Evolutionary conservation across 2,329 filamentous ascomycete species (phyloP).

Genomic region (Fusarium nurragi): DNA sequence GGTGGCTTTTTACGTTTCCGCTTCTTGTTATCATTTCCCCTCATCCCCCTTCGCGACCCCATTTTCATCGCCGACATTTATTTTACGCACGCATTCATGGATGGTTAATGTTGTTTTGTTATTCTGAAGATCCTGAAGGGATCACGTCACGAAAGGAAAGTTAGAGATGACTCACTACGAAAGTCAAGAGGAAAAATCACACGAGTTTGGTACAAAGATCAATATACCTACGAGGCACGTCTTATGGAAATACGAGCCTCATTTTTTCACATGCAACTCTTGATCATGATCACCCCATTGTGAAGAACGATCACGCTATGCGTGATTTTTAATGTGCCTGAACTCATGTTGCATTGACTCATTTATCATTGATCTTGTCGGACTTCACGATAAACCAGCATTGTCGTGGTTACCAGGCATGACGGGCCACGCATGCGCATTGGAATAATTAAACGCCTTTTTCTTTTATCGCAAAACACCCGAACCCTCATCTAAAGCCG

Average conservation of each 20-base stretch:
- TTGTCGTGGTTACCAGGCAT: slow-evolving; percentile 19
- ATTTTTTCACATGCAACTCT: slow-evolving; percentile 13
- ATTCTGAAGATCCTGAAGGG: slow-evolving; percentile 25
- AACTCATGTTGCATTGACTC: slow-evolving; percentile 2
- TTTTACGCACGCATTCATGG: slow-evolving; percentile 24
- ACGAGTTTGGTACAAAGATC: slow-evolving; percentile 39
- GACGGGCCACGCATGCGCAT: slow-evolving; percentile 17
- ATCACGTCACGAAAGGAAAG: slow-evolving; percentile 35
- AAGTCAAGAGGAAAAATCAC: slow-evolving; percentile 29
- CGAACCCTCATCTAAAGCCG: slow-evolving; percentile 38
- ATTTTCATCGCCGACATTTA: slow-evolving; percentile 20
- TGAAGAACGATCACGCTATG: background rate
- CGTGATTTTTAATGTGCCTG: background rate
- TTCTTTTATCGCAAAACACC: slow-evolving; percentile 32
- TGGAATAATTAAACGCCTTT: slow-evolving; percentile 30
- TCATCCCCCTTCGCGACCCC: background rate
- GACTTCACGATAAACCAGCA: slow-evolving; percentile 17
- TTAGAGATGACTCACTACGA: slow-evolving; percentile 37
- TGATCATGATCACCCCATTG: background rate
- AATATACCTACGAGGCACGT: slow-evolving; percentile 35
- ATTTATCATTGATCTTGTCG: slow-evolving; percentile 2
- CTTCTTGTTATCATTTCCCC: background rate
- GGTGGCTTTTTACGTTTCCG: slow-evolving; percentile 9
- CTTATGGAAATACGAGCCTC: slow-evolving; percentile 24
- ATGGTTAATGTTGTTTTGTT: slow-evolving; percentile 24